Evolutionary conservation across 345 rosid species (phyloP).

Genomic region (Gossypium thurberi): DNA sequence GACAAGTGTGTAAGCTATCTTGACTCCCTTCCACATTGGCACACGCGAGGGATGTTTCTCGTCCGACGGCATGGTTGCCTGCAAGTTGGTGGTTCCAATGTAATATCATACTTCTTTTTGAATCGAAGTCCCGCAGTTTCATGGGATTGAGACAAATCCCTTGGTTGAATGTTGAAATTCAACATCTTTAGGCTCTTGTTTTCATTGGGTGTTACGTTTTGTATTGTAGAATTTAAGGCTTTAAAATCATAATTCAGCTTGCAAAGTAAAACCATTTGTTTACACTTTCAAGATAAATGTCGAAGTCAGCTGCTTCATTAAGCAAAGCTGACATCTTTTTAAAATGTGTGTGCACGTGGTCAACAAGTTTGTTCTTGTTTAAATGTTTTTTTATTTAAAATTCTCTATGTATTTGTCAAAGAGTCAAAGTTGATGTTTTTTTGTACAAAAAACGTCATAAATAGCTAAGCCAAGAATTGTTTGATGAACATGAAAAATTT

Average conservation of each 20-base stretch:
- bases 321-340: not conserved
- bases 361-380: no score
- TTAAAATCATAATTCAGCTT: not conserved
- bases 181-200: not conserved
- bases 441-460: no score
- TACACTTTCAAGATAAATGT: not conserved
- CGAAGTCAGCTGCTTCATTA: not conserved
- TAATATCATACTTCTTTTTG: no score
- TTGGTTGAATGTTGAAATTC: not conserved
- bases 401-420: no score
- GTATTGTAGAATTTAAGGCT: not conserved
- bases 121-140: not conserved
- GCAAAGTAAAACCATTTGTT: not conserved
- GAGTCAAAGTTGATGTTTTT: no score
- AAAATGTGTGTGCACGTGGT: no score
- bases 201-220: not conserved
- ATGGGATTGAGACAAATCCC: not conserved
- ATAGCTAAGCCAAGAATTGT: no score
- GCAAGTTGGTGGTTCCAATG: not conserved
- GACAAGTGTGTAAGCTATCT: conserved; percentile 40
- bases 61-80: conserved; percentile 75
- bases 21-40: conserved; percentile 72
- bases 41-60: conserved; percentile 60
- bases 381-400: no score
- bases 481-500: no score